Base-by-base conservation (phyloP, 2,329 filamentous ascomycete species). In the Dactylellina parvicollis region DNA sequence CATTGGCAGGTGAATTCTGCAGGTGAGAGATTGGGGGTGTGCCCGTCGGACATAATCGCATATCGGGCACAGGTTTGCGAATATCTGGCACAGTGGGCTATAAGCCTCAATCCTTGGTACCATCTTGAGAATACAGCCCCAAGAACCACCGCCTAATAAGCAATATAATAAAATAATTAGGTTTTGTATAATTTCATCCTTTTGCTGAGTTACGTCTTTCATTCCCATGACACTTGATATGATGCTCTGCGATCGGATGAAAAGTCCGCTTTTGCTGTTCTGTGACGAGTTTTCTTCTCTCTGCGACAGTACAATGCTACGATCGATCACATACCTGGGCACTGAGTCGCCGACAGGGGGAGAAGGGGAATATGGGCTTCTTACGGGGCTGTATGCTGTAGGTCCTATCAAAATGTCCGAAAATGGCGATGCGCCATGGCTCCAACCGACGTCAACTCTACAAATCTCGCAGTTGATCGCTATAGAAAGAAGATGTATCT, bases 1-100 rank as follows among this genome's bases (percentile, higher is more conserved):
- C 60, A 65, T 61, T 55, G 47, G 69, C 69, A 73, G 69, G 69
- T 73, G 69, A 54, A 30, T 66, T 66, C 47, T 52, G 69, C 69
- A 73, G 69, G 44, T 73, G 69, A 73, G 69, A 60, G 44, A 49
- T 54, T 47, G 26, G 52, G 28, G 52, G 69, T 44, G 69, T 20
- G 46, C 46, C 55, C 50, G 50, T 32, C 66, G 50, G 66, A 64
- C 66, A 64, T 18, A 38, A 50, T 65, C 67, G 67, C 60, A 65
- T 65, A 64, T 52, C 16, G 54, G 40, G 47, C 26, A 47, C 8
- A 32, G 20, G 12, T 50, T 38, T 20, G 3, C 3, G 24, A 38
- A 59, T 47, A 34, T 49, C 64, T 72, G 66, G 66, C 66, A 72
- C 66, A 64, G 62, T n/a, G 18, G 46, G 57, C 36, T 52, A 64